Conservation (phyloP, 768 basidiomycete genomes). For the Chalciporus pseudorubinellus region DNA sequence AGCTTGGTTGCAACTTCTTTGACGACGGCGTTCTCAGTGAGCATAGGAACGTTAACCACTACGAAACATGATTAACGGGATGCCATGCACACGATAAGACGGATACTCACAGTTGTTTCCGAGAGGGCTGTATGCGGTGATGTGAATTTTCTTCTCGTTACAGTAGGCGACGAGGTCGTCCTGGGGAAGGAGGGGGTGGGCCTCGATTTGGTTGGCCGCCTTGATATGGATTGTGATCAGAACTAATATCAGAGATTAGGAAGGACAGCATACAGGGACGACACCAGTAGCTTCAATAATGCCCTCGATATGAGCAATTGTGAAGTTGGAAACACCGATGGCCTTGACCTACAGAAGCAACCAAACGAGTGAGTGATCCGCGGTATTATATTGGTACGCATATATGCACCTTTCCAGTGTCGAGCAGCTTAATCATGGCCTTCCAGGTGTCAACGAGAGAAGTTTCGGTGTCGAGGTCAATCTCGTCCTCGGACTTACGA, state of each 20-base stretch:
- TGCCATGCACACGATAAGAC: not conserved
- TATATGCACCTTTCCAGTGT: slow-evolving; percentile 59
- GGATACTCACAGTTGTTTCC: slow-evolving; percentile 68
- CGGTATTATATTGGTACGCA: not conserved
- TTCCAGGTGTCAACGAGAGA: slow-evolving; percentile 81
- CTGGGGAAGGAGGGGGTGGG: slow-evolving; percentile 78
- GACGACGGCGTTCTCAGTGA: slow-evolving; percentile 66
- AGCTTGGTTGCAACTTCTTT: slow-evolving; percentile 60
- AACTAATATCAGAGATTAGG: not conserved
- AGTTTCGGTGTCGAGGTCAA: slow-evolving; percentile 54
- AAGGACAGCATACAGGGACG: slow-evolving; percentile 51
- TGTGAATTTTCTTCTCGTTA: slow-evolving; percentile 65
- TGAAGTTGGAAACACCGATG: slow-evolving; percentile 85
- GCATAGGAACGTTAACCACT: slow-evolving; percentile 60
- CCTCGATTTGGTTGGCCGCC: slow-evolving; percentile 78
- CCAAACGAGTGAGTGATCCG: not conserved
- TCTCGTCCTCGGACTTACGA: slow-evolving; percentile 42
- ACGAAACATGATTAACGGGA: not conserved
- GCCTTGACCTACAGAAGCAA: slow-evolving; percentile 48
- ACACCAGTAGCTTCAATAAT: slow-evolving; percentile 70
- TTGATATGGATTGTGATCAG: slow-evolving; percentile 18
- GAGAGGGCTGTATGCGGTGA: slow-evolving; percentile 72
- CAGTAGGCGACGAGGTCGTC: slow-evolving; percentile 69
- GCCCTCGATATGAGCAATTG: slow-evolving; percentile 58
- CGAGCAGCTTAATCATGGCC: slow-evolving; percentile 68